phyloP scores from a whole-genome alignment of 495 filamentous ascomycete genomes.

The Evansstolkia leycettana region DNA sequence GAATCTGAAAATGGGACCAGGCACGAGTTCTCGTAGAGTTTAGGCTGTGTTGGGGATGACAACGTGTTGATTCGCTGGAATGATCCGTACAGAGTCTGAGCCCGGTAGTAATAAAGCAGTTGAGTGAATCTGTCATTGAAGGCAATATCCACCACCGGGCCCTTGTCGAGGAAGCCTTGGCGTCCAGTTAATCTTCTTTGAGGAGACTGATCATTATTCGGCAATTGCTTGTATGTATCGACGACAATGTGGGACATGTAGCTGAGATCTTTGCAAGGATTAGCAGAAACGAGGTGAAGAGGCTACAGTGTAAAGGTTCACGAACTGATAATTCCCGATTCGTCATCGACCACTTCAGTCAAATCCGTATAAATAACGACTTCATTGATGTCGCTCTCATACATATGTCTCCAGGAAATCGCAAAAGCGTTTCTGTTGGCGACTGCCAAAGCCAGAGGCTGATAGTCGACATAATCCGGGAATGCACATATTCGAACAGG shows the following conservation, averaged over 20 bases:
- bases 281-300: background rate
- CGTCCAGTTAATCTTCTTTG: background rate
- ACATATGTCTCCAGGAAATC: slow-evolving; percentile 30
- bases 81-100: slow-evolving; percentile 16
- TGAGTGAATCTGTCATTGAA: slow-evolving; percentile 29
- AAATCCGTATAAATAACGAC: slow-evolving; percentile 19
- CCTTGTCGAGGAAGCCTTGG: slow-evolving; percentile 2
- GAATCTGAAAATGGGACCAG: slow-evolving; percentile 14
- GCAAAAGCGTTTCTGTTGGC: slow-evolving; percentile 18
- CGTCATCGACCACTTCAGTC: slow-evolving; percentile 1
- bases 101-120: slow-evolving; percentile 21
- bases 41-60: slow-evolving; percentile 5
- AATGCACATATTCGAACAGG: no score
- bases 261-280: slow-evolving; percentile 5
- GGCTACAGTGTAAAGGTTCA: background rate
- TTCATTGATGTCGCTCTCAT: slow-evolving; percentile 9
- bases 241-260: slow-evolving; percentile 8
- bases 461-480: slow-evolving; percentile 11
- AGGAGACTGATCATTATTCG: background rate
- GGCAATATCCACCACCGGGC: slow-evolving; percentile 17
- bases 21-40: slow-evolving; percentile 15
- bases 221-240: slow-evolving; percentile 1
- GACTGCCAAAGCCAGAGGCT: slow-evolving; percentile 21
- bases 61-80: slow-evolving; percentile 15
- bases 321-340: slow-evolving; percentile 8